These are phyloP conservation scores for Flaveria bidentis DNA, from an alignment of 129 eudicot genomes.

Conservation along the genomic window DNA sequence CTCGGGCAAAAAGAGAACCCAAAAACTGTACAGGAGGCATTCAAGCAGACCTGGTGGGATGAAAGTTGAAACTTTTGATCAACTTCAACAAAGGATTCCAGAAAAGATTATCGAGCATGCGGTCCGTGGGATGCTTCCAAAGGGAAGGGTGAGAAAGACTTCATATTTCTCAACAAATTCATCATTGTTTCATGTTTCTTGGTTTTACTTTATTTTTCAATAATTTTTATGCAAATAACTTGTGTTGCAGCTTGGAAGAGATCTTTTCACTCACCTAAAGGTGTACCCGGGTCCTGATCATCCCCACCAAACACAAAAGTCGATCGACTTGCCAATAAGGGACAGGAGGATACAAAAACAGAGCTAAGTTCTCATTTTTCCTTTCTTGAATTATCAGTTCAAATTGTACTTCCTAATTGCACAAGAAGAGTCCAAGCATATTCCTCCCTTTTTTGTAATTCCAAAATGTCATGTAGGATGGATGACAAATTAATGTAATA, in stretches of 20 bases:
- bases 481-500: background rate
- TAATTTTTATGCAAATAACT: conserved; percentile 6
- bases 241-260: conserved; percentile 89
- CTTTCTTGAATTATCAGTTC: conserved; percentile 17
- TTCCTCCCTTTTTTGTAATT: background rate
- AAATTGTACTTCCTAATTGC: conserved; percentile 12
- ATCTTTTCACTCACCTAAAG: conserved; percentile 86
- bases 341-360: conserved; percentile 81
- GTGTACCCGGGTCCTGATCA: conserved; percentile 83
- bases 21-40: conserved; percentile 91
- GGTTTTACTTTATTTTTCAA: background rate
- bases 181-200: background rate
- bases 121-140: conserved; percentile 99
- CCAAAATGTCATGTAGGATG: conserved; percentile 27
- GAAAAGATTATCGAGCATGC: conserved; percentile 96
- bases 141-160: conserved; percentile 20
- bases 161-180: background rate
- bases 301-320: conserved; percentile 92
- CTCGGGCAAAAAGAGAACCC: conserved; percentile 85
- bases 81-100: conserved; percentile 91
- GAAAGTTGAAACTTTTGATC: conserved; percentile 92
- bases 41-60: conserved; percentile 99
- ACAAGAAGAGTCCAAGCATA: conserved; percentile 13
- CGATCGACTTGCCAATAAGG: conserved; percentile 70
- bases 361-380: conserved; percentile 33